Base-by-base conservation (phyloP, 257 asterid species). In the Nicotiana noctiflora region DNA sequence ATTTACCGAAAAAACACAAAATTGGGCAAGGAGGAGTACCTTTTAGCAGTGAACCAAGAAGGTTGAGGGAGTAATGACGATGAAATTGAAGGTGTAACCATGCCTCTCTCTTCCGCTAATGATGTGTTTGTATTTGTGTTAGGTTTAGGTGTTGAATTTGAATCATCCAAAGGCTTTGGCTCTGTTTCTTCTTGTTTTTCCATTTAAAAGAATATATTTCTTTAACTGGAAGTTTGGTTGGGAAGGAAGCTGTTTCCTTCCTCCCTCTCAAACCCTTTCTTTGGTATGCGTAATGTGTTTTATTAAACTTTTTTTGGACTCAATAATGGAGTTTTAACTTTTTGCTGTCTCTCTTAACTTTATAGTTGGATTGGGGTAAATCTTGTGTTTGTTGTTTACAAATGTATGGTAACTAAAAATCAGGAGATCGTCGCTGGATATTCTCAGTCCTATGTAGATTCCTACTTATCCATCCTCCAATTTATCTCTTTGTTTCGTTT, bases 21-120 rank as follows among this genome's bases (percentile, higher is more conserved):
- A 56, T 18, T 62, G 11, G 62, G n/a, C 49, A 10, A 9, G 61
- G 27, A 64, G 76, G 3, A 44, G 68, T 56, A 84, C 91, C 91
- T 84, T 79, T 79, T 81, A 5, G 91, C 88, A 52, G 91, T 88
- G 70, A 86, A 88, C 91, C 91, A 88, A 40, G 89, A 86, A 49
- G 89, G 88, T 19, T 82, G 75, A 17, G 88, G 53, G 70, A 86
- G 80, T 6, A 83, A 75, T 27, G 82, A 55, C 5, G 87, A 18
- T 37, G 88, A 13, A 80, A 74, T 76, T 21, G 82, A 76, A 76
- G 84, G 4, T 37, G 4, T 17, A 18, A 65, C 75, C 79, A 74
- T 70, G 2, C 56, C 55, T n/a, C 75, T 7, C 23, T 46, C 57
- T 21, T 9, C 46, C 29, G 80, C 76, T 17, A 72, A 53, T 11